Evolutionary conservation across 495 filamentous ascomycete genomes (phyloP).

Genomic region (Bacidia rubella): DNA sequence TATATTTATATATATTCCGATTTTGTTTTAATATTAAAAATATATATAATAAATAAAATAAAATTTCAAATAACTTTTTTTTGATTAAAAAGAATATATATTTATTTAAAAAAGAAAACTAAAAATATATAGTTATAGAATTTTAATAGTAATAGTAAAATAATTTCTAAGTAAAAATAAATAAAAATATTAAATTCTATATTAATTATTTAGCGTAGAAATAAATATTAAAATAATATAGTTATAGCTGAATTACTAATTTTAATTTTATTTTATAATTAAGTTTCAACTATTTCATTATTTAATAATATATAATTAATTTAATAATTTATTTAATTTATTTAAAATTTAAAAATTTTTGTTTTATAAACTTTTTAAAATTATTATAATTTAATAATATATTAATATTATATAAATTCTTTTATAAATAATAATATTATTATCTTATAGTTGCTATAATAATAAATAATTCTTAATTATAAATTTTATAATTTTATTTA

Average conservation of each 20-base stretch:
- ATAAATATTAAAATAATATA: background rate
- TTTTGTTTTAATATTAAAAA: too few species aligned
- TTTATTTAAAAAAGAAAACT: background rate
- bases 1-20: too few species aligned
- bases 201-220: too few species aligned
- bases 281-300: too few species aligned
- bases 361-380: slow-evolving; percentile 10
- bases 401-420: slow-evolving; percentile 6
- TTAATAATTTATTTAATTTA: too few species aligned
- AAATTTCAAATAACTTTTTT: background rate
- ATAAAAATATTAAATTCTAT: too few species aligned
- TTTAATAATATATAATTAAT: too few species aligned
- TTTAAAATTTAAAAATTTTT: background rate
- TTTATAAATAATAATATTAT: slow-evolving; percentile 8
- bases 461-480: slow-evolving; percentile 9
- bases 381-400: slow-evolving; percentile 10
- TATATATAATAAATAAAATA: background rate
- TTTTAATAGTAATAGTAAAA: too few species aligned
- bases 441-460: too few species aligned
- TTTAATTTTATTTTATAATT: background rate
- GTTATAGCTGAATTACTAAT: background rate
- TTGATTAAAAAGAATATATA: background rate
- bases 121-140: background rate
- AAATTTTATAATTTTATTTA: slow-evolving; percentile 7
- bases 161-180: too few species aligned